Conservation (phyloP, 208 protist species). For the Spongospora subterranea region DNA sequence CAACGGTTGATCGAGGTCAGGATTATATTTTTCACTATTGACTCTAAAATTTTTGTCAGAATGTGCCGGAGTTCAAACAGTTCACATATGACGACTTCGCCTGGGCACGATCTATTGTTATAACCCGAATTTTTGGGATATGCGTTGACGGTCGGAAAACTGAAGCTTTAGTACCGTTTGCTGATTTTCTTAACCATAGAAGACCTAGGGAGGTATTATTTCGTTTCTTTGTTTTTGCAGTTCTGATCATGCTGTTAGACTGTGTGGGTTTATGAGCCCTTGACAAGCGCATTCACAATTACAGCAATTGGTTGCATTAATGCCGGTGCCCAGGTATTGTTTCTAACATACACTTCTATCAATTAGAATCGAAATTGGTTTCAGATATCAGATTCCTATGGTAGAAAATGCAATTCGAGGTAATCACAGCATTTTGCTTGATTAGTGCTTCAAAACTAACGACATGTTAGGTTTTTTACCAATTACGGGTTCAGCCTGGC, state of each 20-base stretch:
- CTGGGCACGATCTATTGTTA: conserved; percentile 48
- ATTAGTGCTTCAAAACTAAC: conserved; percentile 4
- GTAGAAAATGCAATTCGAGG: conserved; percentile 54
- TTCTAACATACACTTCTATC: background rate
- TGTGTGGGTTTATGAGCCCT: conserved; percentile 37
- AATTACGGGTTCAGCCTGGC: conserved; percentile 56
- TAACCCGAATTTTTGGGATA: conserved; percentile 57
- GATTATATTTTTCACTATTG: background rate
- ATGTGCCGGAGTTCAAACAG: conserved; percentile 27
- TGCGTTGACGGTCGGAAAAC: conserved; percentile 46
- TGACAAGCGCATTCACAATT: background rate
- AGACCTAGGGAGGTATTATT: conserved; percentile 19
- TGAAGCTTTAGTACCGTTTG: conserved; percentile 49
- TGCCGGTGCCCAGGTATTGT: background rate
- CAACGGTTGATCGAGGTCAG: background rate
- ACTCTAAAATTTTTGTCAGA: background rate
- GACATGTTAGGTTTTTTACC: conserved; percentile 49
- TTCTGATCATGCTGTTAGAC: background rate
- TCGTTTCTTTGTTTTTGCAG: background rate
- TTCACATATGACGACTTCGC: conserved; percentile 55
- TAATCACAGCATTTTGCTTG: background rate
- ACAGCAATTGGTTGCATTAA: conserved; percentile 9
- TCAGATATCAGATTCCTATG: conserved; percentile 37
- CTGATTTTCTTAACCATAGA: conserved; percentile 59
- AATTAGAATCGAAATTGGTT: too few species aligned